Evolutionary conservation across 1,284 basidiomycete genomes (phyloP), one percentile per base, ranked within the genome.

Genomic region (Leccinum griseonigrum): DNA sequence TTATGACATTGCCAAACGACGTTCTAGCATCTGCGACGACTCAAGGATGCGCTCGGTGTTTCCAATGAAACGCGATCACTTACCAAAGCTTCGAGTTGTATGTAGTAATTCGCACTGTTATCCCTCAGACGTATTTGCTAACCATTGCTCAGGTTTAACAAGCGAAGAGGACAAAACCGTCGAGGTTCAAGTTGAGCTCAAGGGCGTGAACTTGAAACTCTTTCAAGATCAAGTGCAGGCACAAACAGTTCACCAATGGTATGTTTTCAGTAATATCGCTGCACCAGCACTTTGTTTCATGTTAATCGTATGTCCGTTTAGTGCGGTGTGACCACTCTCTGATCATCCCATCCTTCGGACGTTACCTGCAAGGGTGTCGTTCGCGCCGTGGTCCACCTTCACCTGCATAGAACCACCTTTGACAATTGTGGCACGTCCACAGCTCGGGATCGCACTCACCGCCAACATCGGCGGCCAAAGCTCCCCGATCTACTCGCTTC

Each of bases 91-190:
- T 38, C 14, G 36, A 38, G 7, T 18, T 58, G 71, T 74, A 32
- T 58, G 69, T 60, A 3, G 69, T 60, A 3, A 6, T 6, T 53
- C 1, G 40, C 31, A 38, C 9, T 28, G 18, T 29, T 7, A 16
- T 11, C 1, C 10, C 36, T n/a, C 22, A 9, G n/a, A 11, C 22
- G 28, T 11, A 13, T 46, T 36, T 57, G 28, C 64, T 74, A 5
- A 18, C 8, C 22, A 26, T n/a, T 13, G 26, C 36, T 43, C 40
- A 74, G 74, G 38, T 40, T 8, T 79, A 36, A 88, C 86, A 3
- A 87, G 87, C 10, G 87, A 89, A 69, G 87, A 89, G 68, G 78
- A 83, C 54, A 86, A 89, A 72, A 76, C 78, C 5, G 76, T 83
- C 7, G 70, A 76, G 62, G 13, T 36, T 36, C 32, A 36, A 36